phyloP scores from a whole-genome alignment of 2,329 filamentous ascomycete genomes.

The Penicillium sp. region DNA sequence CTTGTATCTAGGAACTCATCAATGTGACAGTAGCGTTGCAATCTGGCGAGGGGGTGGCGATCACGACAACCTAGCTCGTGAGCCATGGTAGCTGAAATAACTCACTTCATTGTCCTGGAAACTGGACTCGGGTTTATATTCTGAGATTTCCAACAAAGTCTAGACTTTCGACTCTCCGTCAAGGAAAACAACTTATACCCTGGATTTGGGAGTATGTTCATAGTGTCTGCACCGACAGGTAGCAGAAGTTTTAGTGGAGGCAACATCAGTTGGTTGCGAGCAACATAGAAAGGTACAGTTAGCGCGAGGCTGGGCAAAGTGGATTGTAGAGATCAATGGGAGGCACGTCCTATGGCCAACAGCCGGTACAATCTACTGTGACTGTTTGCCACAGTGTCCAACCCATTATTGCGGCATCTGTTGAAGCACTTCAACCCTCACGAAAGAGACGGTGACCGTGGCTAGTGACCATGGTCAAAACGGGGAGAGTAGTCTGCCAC shows the following conservation, averaged over 20 bases:
- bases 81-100: not conserved
- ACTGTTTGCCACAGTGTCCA: not conserved
- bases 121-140: no score
- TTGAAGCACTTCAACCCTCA: no score
- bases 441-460: no score
- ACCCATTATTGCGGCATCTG: not conserved
- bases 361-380: not conserved
- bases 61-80: not conserved
- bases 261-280: not conserved
- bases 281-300: not conserved
- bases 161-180: no score
- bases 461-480: no score
- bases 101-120: not conserved
- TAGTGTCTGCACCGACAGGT: not conserved
- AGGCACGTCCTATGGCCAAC: not conserved
- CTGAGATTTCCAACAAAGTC: no score
- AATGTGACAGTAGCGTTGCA: not conserved
- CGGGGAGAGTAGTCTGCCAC: no score
- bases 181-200: no score
- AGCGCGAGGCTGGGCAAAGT: not conserved
- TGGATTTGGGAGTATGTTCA: not conserved
- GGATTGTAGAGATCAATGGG: not conserved
- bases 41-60: not conserved
- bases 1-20: not conserved
- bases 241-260: not conserved